Conservation (phyloP, 768 basidiomycete species). For the Sistotremastrum suecicum region DNA sequence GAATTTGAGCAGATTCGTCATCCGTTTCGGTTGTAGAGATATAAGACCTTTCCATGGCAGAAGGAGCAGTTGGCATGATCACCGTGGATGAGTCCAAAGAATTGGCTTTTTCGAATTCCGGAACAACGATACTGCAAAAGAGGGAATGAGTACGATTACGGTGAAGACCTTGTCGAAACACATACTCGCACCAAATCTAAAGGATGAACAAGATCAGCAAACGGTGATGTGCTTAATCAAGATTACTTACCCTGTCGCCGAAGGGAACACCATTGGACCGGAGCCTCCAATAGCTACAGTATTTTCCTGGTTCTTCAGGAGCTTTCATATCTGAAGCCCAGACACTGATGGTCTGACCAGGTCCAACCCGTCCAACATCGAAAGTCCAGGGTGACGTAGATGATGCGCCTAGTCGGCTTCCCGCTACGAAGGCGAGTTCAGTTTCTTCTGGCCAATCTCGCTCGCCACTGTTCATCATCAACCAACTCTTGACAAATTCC, state of each 20-base stretch:
- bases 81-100: too few species aligned
- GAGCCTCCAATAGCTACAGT: conserved; percentile 67
- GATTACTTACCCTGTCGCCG: conserved; percentile 50
- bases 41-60: too few species aligned
- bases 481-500: conserved; percentile 78
- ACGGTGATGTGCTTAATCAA: too few species aligned
- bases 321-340: conserved; percentile 72
- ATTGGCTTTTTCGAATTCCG: conserved; percentile 18
- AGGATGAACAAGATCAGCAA: conserved; percentile 47
- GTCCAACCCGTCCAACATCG: conserved; percentile 39
- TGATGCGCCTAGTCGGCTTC: conserved; percentile 39
- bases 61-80: too few species aligned
- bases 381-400: conserved; percentile 18
- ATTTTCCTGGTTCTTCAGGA: conserved; percentile 58
- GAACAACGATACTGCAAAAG: conserved; percentile 46
- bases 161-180: background rate
- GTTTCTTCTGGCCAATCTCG: conserved; percentile 56
- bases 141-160: background rate
- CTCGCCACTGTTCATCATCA: conserved; percentile 50
- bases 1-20: too few species aligned
- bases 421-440: conserved; percentile 56
- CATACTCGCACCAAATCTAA: background rate
- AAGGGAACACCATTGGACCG: conserved; percentile 45
- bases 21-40: too few species aligned
- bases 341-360: conserved; percentile 47